phyloP scores from a whole-genome alignment of 768 basidiomycete species.

The Leccinum sublutescens region DNA sequence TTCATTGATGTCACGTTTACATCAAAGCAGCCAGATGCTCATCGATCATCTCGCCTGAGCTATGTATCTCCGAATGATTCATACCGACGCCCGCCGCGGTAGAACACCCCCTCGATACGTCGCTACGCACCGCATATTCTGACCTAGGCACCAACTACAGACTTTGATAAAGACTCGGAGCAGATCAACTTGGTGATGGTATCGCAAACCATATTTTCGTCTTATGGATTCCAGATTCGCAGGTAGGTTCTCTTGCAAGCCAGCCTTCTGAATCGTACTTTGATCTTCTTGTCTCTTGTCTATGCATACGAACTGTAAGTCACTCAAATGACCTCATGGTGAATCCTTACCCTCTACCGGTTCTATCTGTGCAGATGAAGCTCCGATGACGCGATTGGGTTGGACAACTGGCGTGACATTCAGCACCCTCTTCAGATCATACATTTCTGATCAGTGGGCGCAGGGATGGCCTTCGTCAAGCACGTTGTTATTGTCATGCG shows the following conservation, averaged over 20 bases:
- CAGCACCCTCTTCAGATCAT: not conserved
- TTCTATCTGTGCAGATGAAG: conserved; percentile 38
- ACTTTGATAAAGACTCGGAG: too few species aligned
- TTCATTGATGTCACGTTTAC: too few species aligned
- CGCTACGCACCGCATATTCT: too few species aligned
- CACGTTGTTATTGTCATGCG: conserved; percentile 35
- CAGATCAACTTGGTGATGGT: too few species aligned
- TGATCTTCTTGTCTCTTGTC: conserved; percentile 41
- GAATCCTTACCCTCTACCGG: conserved; percentile 14
- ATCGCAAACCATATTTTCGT: not conserved
- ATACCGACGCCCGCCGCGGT: too few species aligned
- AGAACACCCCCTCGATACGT: too few species aligned
- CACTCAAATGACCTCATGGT: conserved; percentile 20
- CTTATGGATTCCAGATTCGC: conserved; percentile 32
- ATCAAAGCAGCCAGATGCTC: too few species aligned
- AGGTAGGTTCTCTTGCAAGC: conserved; percentile 37
- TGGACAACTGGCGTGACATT: conserved; percentile 38
- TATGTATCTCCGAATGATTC: too few species aligned
- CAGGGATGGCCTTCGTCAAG: conserved; percentile 34
- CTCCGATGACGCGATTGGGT: conserved; percentile 40
- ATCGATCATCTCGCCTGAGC: too few species aligned
- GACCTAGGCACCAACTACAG: too few species aligned
- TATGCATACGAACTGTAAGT: conserved; percentile 18
- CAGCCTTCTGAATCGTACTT: conserved; percentile 37
- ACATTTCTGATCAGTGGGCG: conserved; percentile 19